A percentile compares a stretch with the other conserved stretches of the same genome.
phyloP scores from a whole-genome alignment of 2,329 filamentous ascomycete species.

The Exophiala lecanii-corni region DNA sequence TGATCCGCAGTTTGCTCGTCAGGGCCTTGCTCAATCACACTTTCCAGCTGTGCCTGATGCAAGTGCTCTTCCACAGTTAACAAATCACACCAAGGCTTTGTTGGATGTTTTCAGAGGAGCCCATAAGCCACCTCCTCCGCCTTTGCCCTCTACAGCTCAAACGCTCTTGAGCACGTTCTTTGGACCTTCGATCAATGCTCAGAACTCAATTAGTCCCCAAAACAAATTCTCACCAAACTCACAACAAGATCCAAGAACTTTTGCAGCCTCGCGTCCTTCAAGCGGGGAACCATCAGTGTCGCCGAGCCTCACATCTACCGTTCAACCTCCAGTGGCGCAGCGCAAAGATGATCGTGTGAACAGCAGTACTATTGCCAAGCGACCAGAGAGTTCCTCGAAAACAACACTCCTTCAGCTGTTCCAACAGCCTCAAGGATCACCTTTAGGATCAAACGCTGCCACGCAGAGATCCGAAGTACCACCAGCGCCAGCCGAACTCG shows the following conservation, averaged over 20 bases:
- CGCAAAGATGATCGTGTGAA: too few species aligned
- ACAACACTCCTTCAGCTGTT: constrained; percentile 19
- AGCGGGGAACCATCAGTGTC: too few species aligned
- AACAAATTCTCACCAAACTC: neutral
- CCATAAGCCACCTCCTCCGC: constrained; percentile 5
- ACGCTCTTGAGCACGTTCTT: constrained; percentile 10
- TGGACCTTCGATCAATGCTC: neutral
- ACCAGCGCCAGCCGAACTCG: constrained; percentile 43
- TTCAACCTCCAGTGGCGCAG: neutral
- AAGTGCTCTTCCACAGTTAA: constrained; percentile 55
- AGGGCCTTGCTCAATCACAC: constrained; percentile 32
- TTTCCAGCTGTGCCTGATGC: constrained; percentile 51
- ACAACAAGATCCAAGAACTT: neutral
- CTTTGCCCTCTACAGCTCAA: constrained; percentile 13
- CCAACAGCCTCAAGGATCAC: constrained; percentile 18
- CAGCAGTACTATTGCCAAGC: neutral
- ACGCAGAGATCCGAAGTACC: neutral
- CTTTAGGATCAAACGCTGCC: neutral
- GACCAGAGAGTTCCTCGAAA: constrained; percentile 7
- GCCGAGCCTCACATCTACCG: neutral
- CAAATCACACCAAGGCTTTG: constrained; percentile 53
- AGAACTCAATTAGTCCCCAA: neutral
- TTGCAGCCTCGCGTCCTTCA: neutral
- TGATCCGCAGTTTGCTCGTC: constrained; percentile 41
- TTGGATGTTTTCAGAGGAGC: constrained; percentile 52